Conservation (phyloP, 805 yeast species). For the Wickerhamiella dianesei region DNA sequence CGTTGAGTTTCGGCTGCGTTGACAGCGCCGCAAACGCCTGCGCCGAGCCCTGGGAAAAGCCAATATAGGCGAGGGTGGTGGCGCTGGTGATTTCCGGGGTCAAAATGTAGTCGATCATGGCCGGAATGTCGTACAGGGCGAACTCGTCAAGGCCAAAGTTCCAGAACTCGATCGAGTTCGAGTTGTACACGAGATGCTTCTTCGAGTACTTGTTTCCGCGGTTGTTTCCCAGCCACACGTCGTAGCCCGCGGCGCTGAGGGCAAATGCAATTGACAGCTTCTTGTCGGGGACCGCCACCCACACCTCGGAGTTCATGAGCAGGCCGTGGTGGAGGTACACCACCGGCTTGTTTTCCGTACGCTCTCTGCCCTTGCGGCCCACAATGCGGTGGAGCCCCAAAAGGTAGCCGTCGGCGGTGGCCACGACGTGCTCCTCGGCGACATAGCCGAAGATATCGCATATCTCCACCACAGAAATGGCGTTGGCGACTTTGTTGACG, state of each 20-base stretch:
- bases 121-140: conserved; percentile 82
- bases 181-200: conserved; percentile 44
- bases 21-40: conserved; percentile 80
- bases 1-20: conserved; percentile 45
- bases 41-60: conserved; percentile 90
- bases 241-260: conserved; percentile 72
- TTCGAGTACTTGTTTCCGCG: conserved; percentile 87
- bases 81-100: conserved; percentile 30
- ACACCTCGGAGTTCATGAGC: conserved; percentile 74
- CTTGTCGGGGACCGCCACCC: conserved; percentile 43
- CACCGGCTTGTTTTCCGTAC: conserved; percentile 25
- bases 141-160: conserved; percentile 83
- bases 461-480: conserved; percentile 41
- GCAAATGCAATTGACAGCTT: conserved; percentile 55
- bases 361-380: conserved; percentile 11
- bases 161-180: conserved; percentile 54
- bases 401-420: conserved; percentile 64
- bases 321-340: conserved; percentile 87
- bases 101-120: conserved; percentile 61
- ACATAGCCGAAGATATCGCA: conserved; percentile 54
- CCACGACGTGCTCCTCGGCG: conserved; percentile 63
- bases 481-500: conserved; percentile 10
- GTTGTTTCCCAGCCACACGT: conserved; percentile 90
- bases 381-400: conserved; percentile 58
- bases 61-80: conserved; percentile 50